Evolutionary conservation across 371 early-diverging fungal genomes (phyloP).

Genomic region (Rhizopus delemar): DNA sequence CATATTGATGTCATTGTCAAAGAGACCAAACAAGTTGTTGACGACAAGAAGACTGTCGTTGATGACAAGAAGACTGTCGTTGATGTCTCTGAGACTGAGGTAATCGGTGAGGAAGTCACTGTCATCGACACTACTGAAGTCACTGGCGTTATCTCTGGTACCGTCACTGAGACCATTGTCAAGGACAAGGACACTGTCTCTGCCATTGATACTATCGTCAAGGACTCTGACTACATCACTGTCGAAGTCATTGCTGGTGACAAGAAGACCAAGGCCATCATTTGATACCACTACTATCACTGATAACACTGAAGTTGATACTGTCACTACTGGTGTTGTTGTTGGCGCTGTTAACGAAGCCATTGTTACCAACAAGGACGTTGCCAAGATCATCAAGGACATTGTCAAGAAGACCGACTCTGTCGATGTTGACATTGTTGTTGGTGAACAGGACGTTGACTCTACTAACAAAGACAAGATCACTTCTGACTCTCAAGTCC

Average conservation of each 20-base stretch:
- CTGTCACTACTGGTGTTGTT: too few species aligned
- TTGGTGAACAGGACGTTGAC: background rate
- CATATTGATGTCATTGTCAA: background rate
- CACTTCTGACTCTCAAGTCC: background rate
- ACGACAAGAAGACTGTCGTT: too few species aligned
- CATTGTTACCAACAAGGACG: background rate
- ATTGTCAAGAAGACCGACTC: background rate
- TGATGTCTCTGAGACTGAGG: background rate
- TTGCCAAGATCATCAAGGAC: background rate
- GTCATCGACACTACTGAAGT: constrained; percentile 3
- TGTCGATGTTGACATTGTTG: background rate
- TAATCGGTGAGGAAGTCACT: background rate
- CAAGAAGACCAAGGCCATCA: background rate
- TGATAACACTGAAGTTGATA: background rate
- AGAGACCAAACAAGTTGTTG: background rate
- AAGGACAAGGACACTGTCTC: constrained; percentile 2
- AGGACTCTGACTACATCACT: background rate
- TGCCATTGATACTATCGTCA: background rate
- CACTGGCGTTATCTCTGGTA: background rate
- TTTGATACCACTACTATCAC: background rate
- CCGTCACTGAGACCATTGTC: background rate
- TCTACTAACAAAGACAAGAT: background rate
- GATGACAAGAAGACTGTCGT: constrained; percentile 2
- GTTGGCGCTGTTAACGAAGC: constrained; percentile 1
- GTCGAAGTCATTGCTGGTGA: background rate